Base-by-base conservation (phyloP, 2,329 filamentous ascomycete species). In the Bimuria novae-zelandiae region DNA sequence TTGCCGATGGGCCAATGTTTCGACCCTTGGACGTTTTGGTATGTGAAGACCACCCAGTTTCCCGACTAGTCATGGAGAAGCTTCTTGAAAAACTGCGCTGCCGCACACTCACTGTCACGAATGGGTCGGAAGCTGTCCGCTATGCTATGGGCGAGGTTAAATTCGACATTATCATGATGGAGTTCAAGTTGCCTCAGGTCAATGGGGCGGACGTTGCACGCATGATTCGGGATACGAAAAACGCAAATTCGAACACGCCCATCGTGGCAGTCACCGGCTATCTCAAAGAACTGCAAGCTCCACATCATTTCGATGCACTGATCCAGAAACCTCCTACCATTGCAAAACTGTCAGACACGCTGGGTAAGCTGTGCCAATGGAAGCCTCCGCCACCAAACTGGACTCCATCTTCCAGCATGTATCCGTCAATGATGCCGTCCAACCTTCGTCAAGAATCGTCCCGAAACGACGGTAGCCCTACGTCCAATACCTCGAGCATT, bases 1-100 rank as follows among this genome's bases (percentile, higher is more conserved):
- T 96, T 32, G 84, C 89, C 35, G 92, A 93, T 48, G 89, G 89
- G 0, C 94, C 94, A 2, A 84, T 87, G 30, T 99, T 97, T 76
- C 84, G 94, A 25, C 92, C 94, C 1, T 77, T 99, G 46, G 94
- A 99, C 73, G 89, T 99, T 5, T 80, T 99, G 46, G 96, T 99
- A 46, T 97, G 94, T 70, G 94, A 99, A 76, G 94, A 99, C 67
- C 94, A 99, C 71, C 94, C 94, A 0, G 93, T 99, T 3, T 96
- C 94, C 5, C 85, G 93, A 19, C 87, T 99, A 79, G 93, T 99
- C n/a, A 97, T 99, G 93, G 94, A 99, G 70, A 94, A 96, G 65
- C 79, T 99, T 7, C 82, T 99, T 47, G 94, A 99, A 73, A 99
- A 97, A 76, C 80, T 97, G 30, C 89, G 91, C 30, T 99, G 94